Percentiles rank a stretch among this genome's conserved stretches.
These are phyloP conservation scores for Podospora pseudopauciseta DNA, from an alignment of 495 filamentous ascomycete genomes.

Conservation along the genomic window DNA sequence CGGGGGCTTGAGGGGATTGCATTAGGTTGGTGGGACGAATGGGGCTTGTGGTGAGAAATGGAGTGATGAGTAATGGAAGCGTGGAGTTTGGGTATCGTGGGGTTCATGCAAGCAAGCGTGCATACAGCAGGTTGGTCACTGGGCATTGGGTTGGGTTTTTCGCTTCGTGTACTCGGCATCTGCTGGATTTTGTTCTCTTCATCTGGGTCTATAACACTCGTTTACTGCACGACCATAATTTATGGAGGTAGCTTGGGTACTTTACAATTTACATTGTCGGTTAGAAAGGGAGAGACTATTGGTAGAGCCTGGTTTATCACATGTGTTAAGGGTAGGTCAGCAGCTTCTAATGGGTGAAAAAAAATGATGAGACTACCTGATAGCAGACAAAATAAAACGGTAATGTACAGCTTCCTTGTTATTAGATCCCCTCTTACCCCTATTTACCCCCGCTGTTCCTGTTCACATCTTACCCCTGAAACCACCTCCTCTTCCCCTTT, in stretches of 20 bases:
- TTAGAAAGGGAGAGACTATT: no score
- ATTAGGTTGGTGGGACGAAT: not conserved
- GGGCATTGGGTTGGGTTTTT: not conserved
- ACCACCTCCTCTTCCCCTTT: not conserved
- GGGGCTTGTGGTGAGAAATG: not conserved
- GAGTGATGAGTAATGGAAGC: not conserved
- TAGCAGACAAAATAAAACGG: no score
- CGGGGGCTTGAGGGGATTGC: no score
- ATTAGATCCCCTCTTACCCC: no score
- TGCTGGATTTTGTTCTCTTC: not conserved
- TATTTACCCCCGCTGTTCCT: not conserved
- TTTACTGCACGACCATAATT: not conserved
- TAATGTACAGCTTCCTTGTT: no score
- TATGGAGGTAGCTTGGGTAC: no score
- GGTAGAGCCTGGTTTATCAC: no score
- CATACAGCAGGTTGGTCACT: not conserved
- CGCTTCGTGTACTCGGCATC: not conserved
- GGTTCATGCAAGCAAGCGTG: not conserved
- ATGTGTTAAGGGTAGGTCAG: no score
- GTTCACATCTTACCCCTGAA: not conserved
- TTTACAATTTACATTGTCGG: no score
- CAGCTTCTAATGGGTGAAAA: no score
- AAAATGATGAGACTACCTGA: no score
- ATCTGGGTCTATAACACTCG: not conserved
- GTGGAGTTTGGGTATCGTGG: not conserved